Base-by-base conservation (phyloP, 805 yeast species). In the Helenozyma baotianmanensis region DNA sequence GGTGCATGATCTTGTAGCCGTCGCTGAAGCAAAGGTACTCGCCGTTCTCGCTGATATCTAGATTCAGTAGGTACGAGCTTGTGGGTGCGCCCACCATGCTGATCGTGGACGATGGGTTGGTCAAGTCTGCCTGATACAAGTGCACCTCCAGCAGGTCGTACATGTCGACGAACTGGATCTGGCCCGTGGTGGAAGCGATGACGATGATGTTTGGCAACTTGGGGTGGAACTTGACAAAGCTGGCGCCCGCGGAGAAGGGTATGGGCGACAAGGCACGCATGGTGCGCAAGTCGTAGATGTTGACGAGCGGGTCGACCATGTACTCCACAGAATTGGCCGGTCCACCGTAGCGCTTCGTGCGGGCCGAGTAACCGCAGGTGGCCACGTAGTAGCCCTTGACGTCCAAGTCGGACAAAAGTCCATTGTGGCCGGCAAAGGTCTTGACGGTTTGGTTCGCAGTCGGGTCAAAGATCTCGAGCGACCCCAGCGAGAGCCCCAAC, bases 211-310 rank as follows among this genome's bases (percentile, higher is more conserved):
- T 82, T 5, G 96, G 83, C 30, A 88, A 53, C 39, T 83, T 82
- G 6, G 97, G 97, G 60, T 90, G 97, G 40, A 90, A 68, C 30
- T 83, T 71, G 1, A 82, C 92, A 52, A 74, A 83, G 8, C 83
- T 71, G 1, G 97, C 96, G 9, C 97, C 97, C 0, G 88, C 81
- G 1, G 92, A 88, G 50, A 88, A 87, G 4, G 96, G 77, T 6
- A 90, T 68, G 3, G 97, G 96, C 0, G 94, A 67, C 35, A 80
- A 58, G 2, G 88, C 72, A 32, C 75, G 72, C 75, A 84, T 66
- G 36, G 78, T 73, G 40, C 94, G 71, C 19, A 86, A 55, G 55
- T 92, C 97, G 54, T 77, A 87, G 14, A 87, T 78, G 44, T 80
- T 80, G 14, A 90, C 88, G 40, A 90, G 69, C 0, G 95, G 90